Conservation (phyloP, 495 filamentous ascomycete genomes). For the Lepraria neglecta region DNA sequence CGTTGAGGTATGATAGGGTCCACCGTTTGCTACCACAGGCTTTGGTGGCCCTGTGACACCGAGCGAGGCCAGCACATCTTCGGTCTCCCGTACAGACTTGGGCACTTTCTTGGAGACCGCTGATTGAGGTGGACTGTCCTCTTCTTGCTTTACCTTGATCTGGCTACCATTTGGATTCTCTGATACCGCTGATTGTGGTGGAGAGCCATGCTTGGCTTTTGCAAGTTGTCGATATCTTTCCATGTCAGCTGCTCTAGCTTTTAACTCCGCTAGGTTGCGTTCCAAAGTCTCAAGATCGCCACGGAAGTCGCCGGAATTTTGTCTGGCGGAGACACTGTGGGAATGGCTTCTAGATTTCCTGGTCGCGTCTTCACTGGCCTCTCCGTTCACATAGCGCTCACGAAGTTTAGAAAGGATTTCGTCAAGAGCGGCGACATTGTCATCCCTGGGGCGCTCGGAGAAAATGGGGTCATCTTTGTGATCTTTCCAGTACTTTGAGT, state of each 20-base stretch:
- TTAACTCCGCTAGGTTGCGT: conserved; percentile 21
- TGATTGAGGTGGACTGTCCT: conserved; percentile 10
- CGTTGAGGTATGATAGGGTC: conserved; percentile 1
- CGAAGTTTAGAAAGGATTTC: conserved; percentile 12
- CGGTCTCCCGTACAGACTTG: conserved; percentile 12
- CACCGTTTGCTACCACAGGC: conserved; percentile 4
- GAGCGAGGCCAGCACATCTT: conserved; percentile 23
- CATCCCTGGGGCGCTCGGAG: neutral
- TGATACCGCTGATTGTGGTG: neutral
- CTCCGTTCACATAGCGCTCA: conserved; percentile 14
- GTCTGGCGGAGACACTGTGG: conserved; percentile 15
- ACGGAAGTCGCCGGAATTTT: conserved; percentile 17
- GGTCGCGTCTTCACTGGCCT: neutral
- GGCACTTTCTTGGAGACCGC: neutral
- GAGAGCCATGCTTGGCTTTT: conserved; percentile 1
- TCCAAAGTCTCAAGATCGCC: conserved; percentile 21
- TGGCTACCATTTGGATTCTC: neutral
- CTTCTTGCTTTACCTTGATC: conserved; percentile 12
- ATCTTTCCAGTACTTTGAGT: conserved; percentile 22
- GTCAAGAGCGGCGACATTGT: conserved; percentile 13
- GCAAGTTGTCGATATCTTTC: conserved; percentile 8
- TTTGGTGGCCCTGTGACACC: conserved; percentile 24
- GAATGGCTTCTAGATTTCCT: conserved; percentile 22
- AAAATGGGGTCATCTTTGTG: conserved; percentile 21
- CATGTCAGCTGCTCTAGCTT: conserved; percentile 15